Percentiles rank a stretch among this genome's conserved stretches.
Evolutionary conservation across 2,329 filamentous ascomycete genomes (phyloP).

Genomic region (Raffaelea deltoideospora): DNA sequence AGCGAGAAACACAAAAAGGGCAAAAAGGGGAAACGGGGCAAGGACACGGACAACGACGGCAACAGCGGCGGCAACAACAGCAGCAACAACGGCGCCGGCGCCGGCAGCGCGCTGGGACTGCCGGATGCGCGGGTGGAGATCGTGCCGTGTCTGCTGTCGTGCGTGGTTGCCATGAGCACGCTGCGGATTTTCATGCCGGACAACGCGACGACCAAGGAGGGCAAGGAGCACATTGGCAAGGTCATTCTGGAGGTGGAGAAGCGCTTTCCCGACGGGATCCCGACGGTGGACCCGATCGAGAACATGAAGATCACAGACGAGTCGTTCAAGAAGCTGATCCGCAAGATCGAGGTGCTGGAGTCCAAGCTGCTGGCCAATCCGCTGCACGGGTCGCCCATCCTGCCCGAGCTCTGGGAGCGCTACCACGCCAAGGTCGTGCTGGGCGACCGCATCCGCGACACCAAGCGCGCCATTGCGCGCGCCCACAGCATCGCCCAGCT

Average conservation of each 20-base stretch:
- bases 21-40: background rate
- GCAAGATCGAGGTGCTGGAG: conserved; percentile 95
- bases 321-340: conserved; percentile 77
- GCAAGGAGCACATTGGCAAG: conserved; percentile 52
- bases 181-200: conserved; percentile 71
- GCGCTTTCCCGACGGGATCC: conserved; percentile 84
- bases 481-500: conserved; percentile 83
- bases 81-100: too few species aligned
- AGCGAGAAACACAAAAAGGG: background rate
- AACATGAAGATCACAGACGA: conserved; percentile 93
- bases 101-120: background rate
- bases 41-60: conserved; percentile 1
- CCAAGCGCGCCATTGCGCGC: conserved; percentile 73
- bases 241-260: conserved; percentile 64
- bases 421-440: conserved; percentile 70
- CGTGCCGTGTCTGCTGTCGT: conserved; percentile 74
- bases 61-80: background rate
- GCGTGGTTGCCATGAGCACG: conserved; percentile 71
- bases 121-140: conserved; percentile 50
- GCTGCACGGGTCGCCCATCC: conserved; percentile 74
- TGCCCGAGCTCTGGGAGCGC: conserved; percentile 73
- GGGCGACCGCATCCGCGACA: conserved; percentile 65
- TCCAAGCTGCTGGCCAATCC: conserved; percentile 79
- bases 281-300: conserved; percentile 81
- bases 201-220: conserved; percentile 52